Evolutionary conservation across 805 yeast species (phyloP), one percentile per base, ranked within the genome.

Genomic region (Candida hispaniensis): DNA sequence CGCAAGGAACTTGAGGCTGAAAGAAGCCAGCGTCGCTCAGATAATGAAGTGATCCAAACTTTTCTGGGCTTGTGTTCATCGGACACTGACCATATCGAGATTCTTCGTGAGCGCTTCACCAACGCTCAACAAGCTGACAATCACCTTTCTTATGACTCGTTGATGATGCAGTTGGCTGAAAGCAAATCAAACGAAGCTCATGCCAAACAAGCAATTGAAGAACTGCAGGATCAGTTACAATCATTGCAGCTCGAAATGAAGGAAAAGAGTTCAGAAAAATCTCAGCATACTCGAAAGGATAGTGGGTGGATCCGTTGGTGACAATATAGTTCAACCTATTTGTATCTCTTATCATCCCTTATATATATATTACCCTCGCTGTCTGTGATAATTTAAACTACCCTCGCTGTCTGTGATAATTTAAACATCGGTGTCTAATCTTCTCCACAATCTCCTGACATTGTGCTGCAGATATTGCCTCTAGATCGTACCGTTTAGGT

Each of bases 401-500:
- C n/a, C n/a, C n/a, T n/a, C n/a, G n/a, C n/a, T n/a, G n/a, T n/a
- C n/a, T n/a, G n/a, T n/a, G n/a, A 14, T 32, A 32, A 2, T 27
- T 21, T 5, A 28, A 32, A 18, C 36, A 32, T 13, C 27, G 12
- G 17, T 32, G 36, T 30, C 67, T 66, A 29, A 88, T 63, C 46
- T 77, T 76, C n/a, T 67, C 61, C 6, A 88, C 78, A 38, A 88
- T 86, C 43, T 80, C 93, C 21, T 64, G 66, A 28, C 91, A 72
- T 40, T 79, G 79, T 2, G 53, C 52, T 0, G 66, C 60, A 27
- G 65, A 69, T 5, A 63, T 62, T 0, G 94, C 91, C 48, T 86
- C 96, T 39, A 88, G 66, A 47, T 83, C 93, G 53, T 88, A 86
- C 47, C 91, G 71, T 54, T 86, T 85, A 18, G 78, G 70, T 2